phyloP scores from a whole-genome alignment of 1,284 basidiomycete genomes.

The Inonotus obliquus region DNA sequence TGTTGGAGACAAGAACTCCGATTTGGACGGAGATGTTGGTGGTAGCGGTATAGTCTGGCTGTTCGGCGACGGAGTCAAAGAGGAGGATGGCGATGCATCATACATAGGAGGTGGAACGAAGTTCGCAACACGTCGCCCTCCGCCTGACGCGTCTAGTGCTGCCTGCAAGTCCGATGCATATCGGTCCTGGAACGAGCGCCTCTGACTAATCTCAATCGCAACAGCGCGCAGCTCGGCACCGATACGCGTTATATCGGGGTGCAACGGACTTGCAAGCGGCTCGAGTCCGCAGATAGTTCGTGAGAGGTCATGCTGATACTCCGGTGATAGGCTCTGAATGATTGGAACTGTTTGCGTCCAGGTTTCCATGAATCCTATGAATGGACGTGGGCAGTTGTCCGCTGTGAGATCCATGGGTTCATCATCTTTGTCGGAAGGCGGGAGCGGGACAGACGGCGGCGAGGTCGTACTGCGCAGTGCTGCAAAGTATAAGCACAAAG shows the following conservation, averaged over 20 bases:
- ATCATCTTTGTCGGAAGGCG: slow-evolving; percentile 33
- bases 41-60: background rate
- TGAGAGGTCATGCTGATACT: slow-evolving; percentile 74
- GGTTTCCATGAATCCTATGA: slow-evolving; percentile 61
- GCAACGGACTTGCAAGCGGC: slow-evolving; percentile 37
- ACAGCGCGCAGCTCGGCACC: slow-evolving; percentile 72
- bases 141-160: slow-evolving; percentile 58
- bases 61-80: slow-evolving; percentile 21
- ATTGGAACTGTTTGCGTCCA: slow-evolving; percentile 63
- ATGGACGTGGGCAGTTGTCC: slow-evolving; percentile 54
- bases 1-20: slow-evolving; percentile 13
- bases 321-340: slow-evolving; percentile 58
- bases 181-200: slow-evolving; percentile 75
- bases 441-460: slow-evolving; percentile 59
- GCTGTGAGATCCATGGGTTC: slow-evolving; percentile 44
- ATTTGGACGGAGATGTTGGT: slow-evolving; percentile 6
- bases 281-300: slow-evolving; percentile 66
- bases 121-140: slow-evolving; percentile 35
- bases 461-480: slow-evolving; percentile 57
- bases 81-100: slow-evolving; percentile 34
- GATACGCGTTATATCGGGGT: slow-evolving; percentile 48
- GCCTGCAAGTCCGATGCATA: slow-evolving; percentile 71
- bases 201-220: slow-evolving; percentile 75
- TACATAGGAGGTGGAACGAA: slow-evolving; percentile 73
- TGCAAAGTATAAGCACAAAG: slow-evolving; percentile 64